Percentiles rank a stretch among this genome's conserved stretches.
These are phyloP conservation scores for Rhynchospora breviuscula DNA, from an alignment of 176 grass and related monocot genomes.

Conservation along the genomic window DNA sequence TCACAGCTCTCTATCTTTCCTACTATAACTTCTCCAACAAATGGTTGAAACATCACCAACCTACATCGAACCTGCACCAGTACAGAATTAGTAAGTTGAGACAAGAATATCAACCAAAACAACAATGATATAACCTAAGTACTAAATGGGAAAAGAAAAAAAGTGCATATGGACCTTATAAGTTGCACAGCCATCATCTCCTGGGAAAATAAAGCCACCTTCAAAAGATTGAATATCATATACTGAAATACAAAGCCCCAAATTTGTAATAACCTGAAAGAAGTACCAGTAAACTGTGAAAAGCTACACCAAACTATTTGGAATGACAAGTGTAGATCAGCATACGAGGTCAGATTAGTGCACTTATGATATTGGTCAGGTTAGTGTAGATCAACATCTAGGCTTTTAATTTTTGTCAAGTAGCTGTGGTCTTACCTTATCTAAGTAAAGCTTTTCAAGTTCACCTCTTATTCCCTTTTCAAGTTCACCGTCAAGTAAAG, in stretches of 20 bases:
- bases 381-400: background rate
- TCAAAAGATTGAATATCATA: constrained; percentile 66
- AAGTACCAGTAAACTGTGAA: constrained; percentile 14
- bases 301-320: background rate
- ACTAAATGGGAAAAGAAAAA: constrained; percentile 1
- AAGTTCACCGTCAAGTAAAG: constrained; percentile 54
- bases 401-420: background rate
- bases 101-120: background rate
- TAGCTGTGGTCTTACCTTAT: constrained; percentile 50
- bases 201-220: constrained; percentile 67
- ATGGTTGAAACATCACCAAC: constrained; percentile 81
- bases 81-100: constrained; percentile 8
- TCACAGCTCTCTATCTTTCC: constrained; percentile 78
- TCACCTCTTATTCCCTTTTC: constrained; percentile 62
- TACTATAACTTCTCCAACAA: constrained; percentile 65
- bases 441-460: constrained; percentile 72
- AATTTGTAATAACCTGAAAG: constrained; percentile 53
- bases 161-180: constrained; percentile 43
- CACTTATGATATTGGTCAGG: background rate
- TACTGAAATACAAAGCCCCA: constrained; percentile 75
- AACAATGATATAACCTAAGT: background rate
- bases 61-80: constrained; percentile 61
- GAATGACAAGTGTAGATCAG: background rate
- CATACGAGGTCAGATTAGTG: background rate
- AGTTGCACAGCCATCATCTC: constrained; percentile 65